A percentile compares a stretch with the other conserved stretches of the same genome.
Evolutionary conservation across 2,329 filamentous ascomycete species (phyloP).

Genomic region (Trichoderma sp.): DNA sequence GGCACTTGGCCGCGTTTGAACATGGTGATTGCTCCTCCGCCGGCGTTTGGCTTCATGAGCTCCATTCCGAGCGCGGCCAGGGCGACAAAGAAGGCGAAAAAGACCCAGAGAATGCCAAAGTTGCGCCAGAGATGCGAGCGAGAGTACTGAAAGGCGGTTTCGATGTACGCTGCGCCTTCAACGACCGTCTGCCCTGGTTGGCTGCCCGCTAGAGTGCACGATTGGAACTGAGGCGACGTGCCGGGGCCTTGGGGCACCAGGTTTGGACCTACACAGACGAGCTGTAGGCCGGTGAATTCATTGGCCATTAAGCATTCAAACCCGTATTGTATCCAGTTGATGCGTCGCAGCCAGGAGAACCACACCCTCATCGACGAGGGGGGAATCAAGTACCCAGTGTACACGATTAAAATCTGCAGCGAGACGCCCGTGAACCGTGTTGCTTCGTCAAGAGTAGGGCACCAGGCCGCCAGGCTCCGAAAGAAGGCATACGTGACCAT

Average conservation of each 20-base stretch:
- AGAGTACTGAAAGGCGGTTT: slow-evolving; percentile 55
- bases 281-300: slow-evolving; percentile 58
- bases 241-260: slow-evolving; percentile 54
- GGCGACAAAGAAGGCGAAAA: slow-evolving; percentile 71
- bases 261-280: slow-evolving; percentile 60
- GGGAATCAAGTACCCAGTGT: slow-evolving; percentile 66
- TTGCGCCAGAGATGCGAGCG: slow-evolving; percentile 70
- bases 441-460: slow-evolving; percentile 63
- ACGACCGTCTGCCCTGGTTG: slow-evolving; percentile 52
- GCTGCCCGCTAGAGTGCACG: slow-evolving; percentile 54
- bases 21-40: slow-evolving; percentile 60
- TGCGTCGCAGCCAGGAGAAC: slow-evolving; percentile 72
- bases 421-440: slow-evolving; percentile 59
- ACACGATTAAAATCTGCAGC: slow-evolving; percentile 66
- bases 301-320: slow-evolving; percentile 70
- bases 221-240: slow-evolving; percentile 44
- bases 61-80: slow-evolving; percentile 73
- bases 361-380: slow-evolving; percentile 55
- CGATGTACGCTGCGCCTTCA: slow-evolving; percentile 58
- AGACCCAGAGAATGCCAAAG: slow-evolving; percentile 76
- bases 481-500: slow-evolving; percentile 62
- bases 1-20: slow-evolving; percentile 67
- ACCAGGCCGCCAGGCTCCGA: slow-evolving; percentile 59
- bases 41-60: slow-evolving; percentile 60
- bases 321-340: slow-evolving; percentile 67